Evolutionary conservation across 257 asterid species (phyloP).

Genomic region (Ilex asprella): DNA sequence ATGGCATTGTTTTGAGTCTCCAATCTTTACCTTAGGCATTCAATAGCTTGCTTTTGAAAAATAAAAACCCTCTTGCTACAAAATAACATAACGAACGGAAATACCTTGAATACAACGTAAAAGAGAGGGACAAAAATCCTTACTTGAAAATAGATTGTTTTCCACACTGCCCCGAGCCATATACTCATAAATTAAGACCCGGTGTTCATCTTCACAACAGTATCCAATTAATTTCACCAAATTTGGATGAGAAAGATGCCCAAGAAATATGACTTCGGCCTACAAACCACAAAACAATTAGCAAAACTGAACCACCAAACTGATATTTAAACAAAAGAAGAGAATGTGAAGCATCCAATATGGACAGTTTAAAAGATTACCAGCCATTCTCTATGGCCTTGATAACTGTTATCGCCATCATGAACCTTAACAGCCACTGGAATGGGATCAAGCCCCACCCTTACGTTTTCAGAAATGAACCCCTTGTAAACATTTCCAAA

Average conservation of each 20-base stretch:
- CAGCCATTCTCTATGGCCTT: constrained; percentile 99
- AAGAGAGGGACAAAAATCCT: constrained; percentile 6
- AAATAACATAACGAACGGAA: too few species aligned
- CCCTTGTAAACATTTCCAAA: constrained; percentile 94
- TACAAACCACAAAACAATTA: constrained; percentile 11
- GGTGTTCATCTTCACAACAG: constrained; percentile 70
- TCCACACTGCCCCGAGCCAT: constrained; percentile 76
- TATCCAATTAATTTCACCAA: constrained; percentile 72
- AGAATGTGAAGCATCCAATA: neutral
- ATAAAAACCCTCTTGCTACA: too few species aligned
- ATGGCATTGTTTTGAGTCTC: too few species aligned
- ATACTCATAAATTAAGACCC: constrained; percentile 66
- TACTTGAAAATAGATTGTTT: constrained; percentile 68
- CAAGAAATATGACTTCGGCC: constrained; percentile 78
- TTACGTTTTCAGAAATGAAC: constrained; percentile 39
- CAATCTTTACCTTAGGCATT: too few species aligned
- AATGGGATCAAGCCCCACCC: constrained; percentile 35
- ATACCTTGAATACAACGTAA: too few species aligned
- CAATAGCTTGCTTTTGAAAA: too few species aligned
- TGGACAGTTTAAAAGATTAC: constrained; percentile 25
- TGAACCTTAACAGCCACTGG: constrained; percentile 93
- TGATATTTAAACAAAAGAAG: neutral
- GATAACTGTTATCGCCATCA: constrained; percentile 80
- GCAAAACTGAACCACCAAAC: constrained; percentile 1
- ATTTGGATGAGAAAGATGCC: constrained; percentile 85